phyloP scores from a whole-genome alignment of 306 rosid species.

The Begonia peltatifolia region DNA sequence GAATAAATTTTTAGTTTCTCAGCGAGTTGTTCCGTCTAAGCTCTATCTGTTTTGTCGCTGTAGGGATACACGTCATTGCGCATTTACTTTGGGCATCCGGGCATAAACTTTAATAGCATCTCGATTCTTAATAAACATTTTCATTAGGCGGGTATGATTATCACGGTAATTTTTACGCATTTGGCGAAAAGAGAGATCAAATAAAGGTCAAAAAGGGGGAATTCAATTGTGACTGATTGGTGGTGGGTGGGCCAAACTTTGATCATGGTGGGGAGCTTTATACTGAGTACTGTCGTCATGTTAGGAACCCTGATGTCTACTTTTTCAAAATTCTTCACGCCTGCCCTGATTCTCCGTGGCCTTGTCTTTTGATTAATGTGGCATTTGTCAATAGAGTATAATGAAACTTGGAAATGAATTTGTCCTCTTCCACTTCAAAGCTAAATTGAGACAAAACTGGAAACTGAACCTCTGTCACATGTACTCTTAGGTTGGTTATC shows the following conservation, averaged over 20 bases:
- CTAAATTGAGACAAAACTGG: slow-evolving; percentile 22
- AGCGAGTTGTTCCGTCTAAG: no score
- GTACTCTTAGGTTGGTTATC: slow-evolving; percentile 11
- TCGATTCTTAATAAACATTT: slow-evolving; percentile 11
- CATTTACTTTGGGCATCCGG: not conserved
- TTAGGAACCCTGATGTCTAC: slow-evolving; percentile 38
- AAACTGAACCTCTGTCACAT: slow-evolving; percentile 7
- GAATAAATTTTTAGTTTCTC: no score
- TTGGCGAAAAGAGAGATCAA: slow-evolving; percentile 37
- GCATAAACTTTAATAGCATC: slow-evolving; percentile 1
- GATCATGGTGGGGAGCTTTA: slow-evolving; percentile 52
- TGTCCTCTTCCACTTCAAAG: slow-evolving; percentile 15
- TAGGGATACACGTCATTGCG: not conserved
- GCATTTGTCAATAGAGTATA: slow-evolving; percentile 9
- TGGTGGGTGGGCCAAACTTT: slow-evolving; percentile 21
- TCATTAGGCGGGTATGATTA: slow-evolving; percentile 21
- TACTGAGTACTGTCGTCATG: slow-evolving; percentile 53
- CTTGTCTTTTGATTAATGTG: slow-evolving; percentile 26
- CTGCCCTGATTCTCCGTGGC: slow-evolving; percentile 43
- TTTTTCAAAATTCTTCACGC: slow-evolving; percentile 27
- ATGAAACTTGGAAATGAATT: not conserved
- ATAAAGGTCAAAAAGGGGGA: slow-evolving; percentile 37
- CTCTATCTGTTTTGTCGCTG: not conserved
- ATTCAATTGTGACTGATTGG: slow-evolving; percentile 26
- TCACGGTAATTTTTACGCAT: slow-evolving; percentile 52